Percentiles rank a stretch among this genome's conserved stretches.
Evolutionary conservation across 495 filamentous ascomycete genomes (phyloP).

Genomic region (Umbilicaria muhlenbergii): DNA sequence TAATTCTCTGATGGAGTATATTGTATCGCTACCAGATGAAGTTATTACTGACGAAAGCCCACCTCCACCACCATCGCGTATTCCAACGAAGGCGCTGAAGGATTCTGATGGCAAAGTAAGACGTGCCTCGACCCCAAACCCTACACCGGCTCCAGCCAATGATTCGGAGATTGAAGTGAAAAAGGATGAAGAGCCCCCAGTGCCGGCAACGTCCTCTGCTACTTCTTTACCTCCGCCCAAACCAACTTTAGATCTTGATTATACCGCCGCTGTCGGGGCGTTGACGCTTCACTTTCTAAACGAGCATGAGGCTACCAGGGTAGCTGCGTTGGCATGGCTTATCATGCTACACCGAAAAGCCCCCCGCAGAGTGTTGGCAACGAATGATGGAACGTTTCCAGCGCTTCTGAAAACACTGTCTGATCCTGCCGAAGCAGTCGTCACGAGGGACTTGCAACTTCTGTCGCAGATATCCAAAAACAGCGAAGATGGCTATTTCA

Average conservation of each 20-base stretch:
- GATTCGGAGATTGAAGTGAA: slow-evolving; percentile 17
- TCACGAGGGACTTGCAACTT: slow-evolving; percentile 86
- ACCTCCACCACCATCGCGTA: slow-evolving; percentile 21
- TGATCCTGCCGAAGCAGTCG: slow-evolving; percentile 88
- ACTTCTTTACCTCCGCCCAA: slow-evolving; percentile 29
- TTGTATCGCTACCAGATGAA: slow-evolving; percentile 80
- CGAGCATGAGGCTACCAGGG: slow-evolving; percentile 88
- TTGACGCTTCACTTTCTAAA: slow-evolving; percentile 90
- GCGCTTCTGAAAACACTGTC: slow-evolving; percentile 92
- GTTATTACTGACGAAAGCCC: slow-evolving; percentile 23
- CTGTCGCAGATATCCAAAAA: slow-evolving; percentile 92
- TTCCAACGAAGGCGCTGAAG: slow-evolving; percentile 29
- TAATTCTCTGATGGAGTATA: slow-evolving; percentile 75
- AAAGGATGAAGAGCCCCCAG: slow-evolving; percentile 18
- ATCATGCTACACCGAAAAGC: slow-evolving; percentile 95
- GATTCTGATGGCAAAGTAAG: slow-evolving; percentile 26
- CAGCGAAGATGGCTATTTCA: slow-evolving; percentile 94
- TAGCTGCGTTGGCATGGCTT: slow-evolving; percentile 87
- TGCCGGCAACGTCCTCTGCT: slow-evolving; percentile 31
- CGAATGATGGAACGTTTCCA: slow-evolving; percentile 94
- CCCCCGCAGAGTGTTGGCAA: slow-evolving; percentile 82
- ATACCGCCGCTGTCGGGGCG: slow-evolving; percentile 90
- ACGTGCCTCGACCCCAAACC: slow-evolving; percentile 34
- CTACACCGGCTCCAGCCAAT: slow-evolving; percentile 25
- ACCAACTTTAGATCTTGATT: slow-evolving; percentile 68